Evolutionary conservation across 495 filamentous ascomycete species (phyloP).

Genomic region (Lineolata rhizophorae): DNA sequence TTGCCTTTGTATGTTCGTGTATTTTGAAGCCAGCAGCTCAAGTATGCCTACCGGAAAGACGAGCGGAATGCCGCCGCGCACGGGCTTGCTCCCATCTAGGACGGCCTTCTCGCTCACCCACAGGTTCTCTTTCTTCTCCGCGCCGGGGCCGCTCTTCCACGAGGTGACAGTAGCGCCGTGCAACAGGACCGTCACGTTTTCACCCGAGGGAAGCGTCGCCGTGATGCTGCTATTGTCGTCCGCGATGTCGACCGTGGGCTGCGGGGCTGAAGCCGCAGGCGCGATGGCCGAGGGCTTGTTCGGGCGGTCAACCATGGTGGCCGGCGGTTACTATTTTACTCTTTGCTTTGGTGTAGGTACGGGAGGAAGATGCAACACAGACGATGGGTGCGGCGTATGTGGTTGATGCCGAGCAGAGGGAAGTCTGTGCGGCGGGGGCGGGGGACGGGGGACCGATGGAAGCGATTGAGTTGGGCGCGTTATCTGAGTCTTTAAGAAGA

Average conservation of each 20-base stretch:
- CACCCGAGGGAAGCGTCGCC: constrained; percentile 61
- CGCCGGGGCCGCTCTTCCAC: constrained; percentile 62
- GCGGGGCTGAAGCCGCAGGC: constrained; percentile 37
- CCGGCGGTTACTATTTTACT: no score
- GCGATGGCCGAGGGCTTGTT: constrained; percentile 66
- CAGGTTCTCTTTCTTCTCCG: constrained; percentile 43
- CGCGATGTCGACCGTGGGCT: constrained; percentile 44
- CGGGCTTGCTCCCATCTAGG: constrained; percentile 41
- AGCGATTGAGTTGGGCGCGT: no score
- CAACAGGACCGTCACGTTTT: constrained; percentile 65
- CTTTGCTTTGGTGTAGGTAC: no score
- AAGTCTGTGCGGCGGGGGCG: no score
- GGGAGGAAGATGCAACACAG: no score
- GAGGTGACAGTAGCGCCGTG: constrained; percentile 82
- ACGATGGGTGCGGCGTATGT: no score
- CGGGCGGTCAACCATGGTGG: constrained; percentile 51
- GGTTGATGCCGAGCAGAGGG: no score
- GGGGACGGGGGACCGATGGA: no score
- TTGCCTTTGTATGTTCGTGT: no score
- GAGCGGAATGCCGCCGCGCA: constrained; percentile 66
- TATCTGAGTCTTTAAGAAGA: no score
- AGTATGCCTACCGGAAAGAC: constrained; percentile 66
- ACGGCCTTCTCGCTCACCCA: constrained; percentile 63
- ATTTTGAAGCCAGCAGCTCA: neutral
- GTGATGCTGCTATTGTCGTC: constrained; percentile 40